These are phyloP conservation scores for Fusarium protoensiforme DNA, from an alignment of 2,329 filamentous ascomycete genomes.

Conservation along the genomic window DNA sequence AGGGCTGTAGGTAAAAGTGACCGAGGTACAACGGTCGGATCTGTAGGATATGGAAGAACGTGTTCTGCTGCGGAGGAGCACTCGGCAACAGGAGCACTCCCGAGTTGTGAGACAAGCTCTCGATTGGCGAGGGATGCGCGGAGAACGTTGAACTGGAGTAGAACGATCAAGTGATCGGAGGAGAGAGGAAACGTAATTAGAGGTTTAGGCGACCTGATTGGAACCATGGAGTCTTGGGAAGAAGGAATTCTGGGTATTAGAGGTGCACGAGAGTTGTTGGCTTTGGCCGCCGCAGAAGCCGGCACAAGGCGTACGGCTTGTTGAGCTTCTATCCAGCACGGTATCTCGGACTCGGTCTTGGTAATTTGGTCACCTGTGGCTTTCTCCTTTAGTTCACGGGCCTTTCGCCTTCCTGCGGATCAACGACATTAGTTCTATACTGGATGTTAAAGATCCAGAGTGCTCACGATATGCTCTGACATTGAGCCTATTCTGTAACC, in stretches of 20 bases:
- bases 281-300: neutral
- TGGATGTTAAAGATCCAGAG: too few species aligned
- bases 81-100: neutral
- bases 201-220: neutral
- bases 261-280: neutral
- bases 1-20: neutral
- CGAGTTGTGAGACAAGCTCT: neutral
- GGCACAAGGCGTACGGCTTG: neutral
- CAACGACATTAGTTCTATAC: too few species aligned
- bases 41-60: neutral
- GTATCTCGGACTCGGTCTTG: neutral
- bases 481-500: neutral
- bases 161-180: neutral
- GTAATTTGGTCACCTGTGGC: too few species aligned
- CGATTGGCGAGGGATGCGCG: neutral
- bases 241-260: neutral
- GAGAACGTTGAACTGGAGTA: conserved; percentile 4
- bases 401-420: neutral
- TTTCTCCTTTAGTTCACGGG: neutral
- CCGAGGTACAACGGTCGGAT: neutral
- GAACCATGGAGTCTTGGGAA: neutral
- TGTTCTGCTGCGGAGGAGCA: neutral
- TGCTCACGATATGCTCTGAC: neutral
- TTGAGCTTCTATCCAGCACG: neutral
- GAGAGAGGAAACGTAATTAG: neutral